A percentile compares a stretch with the other conserved stretches of the same genome.
Evolutionary conservation across 2,329 filamentous ascomycete genomes (phyloP).

Genomic region (Pseudopithomyces maydicus): DNA sequence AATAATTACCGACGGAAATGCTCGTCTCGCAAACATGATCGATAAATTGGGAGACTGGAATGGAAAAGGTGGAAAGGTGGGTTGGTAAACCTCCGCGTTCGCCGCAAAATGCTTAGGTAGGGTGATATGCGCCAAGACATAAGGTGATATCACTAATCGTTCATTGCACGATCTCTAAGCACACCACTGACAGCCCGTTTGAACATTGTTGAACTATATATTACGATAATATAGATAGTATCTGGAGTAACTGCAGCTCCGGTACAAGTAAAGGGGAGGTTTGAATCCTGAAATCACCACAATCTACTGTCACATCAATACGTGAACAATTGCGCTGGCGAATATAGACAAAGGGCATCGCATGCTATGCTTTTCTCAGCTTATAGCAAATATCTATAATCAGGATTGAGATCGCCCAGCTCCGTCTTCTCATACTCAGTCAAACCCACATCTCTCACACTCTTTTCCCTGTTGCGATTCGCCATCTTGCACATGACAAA

Average conservation of each 20-base stretch:
- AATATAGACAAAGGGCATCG: no score
- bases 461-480: slow-evolving; percentile 65
- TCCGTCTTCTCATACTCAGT: slow-evolving; percentile 67
- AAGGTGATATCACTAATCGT: slow-evolving; percentile 14
- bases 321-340: neutral
- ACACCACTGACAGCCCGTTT: neutral
- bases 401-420: slow-evolving; percentile 64
- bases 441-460: slow-evolving; percentile 53
- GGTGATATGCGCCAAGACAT: slow-evolving; percentile 18
- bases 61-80: slow-evolving; percentile 15
- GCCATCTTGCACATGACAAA: slow-evolving; percentile 61
- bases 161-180: neutral
- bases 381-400: slow-evolving; percentile 64
- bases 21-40: slow-evolving; percentile 46
- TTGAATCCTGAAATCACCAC: no score
- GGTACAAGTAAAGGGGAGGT: no score
- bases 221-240: no score
- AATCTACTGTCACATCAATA: no score
- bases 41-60: slow-evolving; percentile 17
- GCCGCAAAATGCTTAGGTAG: slow-evolving; percentile 30
- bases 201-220: no score
- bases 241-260: no score
- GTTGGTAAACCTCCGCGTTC: slow-evolving; percentile 25
- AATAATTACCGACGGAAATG: slow-evolving; percentile 39
- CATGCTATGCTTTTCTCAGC: neutral